Evolutionary conservation across 2,329 filamentous ascomycete species (phyloP).

Genomic region (Xenoacremonium recifei): DNA sequence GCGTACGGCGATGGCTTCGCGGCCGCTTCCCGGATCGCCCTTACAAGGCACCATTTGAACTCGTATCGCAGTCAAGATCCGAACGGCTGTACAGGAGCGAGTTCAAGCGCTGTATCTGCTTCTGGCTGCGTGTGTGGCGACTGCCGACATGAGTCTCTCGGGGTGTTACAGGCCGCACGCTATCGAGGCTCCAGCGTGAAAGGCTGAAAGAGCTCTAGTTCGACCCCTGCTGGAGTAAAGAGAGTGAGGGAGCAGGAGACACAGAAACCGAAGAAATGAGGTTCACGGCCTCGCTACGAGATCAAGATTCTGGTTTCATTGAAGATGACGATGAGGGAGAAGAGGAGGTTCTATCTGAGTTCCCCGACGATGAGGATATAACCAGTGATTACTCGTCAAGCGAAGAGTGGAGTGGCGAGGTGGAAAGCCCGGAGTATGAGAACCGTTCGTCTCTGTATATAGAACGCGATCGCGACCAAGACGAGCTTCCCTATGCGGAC

Average conservation of each 20-base stretch:
- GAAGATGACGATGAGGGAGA: too few species aligned
- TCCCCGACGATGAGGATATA: neutral
- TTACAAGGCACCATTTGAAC: slow-evolving; percentile 1
- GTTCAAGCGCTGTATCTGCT: neutral
- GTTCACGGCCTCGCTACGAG: too few species aligned
- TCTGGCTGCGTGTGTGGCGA: neutral
- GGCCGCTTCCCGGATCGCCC: neutral
- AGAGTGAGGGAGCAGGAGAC: too few species aligned
- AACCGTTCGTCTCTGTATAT: neutral
- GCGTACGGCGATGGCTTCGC: neutral
- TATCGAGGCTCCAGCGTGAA: too few species aligned
- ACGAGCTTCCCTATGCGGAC: neutral
- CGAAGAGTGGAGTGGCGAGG: neutral
- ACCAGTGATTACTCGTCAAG: neutral
- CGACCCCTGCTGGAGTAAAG: too few species aligned
- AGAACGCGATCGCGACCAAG: neutral
- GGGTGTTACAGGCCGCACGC: too few species aligned
- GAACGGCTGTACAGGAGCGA: slow-evolving; percentile 1
- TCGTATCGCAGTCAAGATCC: neutral
- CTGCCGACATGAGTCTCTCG: neutral
- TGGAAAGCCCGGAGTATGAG: neutral
- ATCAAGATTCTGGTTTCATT: too few species aligned
- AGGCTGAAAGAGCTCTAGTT: too few species aligned
- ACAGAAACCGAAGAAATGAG: too few species aligned
- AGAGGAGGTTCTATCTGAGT: neutral